A percentile compares a stretch with the other conserved stretches of the same genome.
Evolutionary conservation across 305 asterid species (phyloP).

Genomic region (Plantago coronopus): DNA sequence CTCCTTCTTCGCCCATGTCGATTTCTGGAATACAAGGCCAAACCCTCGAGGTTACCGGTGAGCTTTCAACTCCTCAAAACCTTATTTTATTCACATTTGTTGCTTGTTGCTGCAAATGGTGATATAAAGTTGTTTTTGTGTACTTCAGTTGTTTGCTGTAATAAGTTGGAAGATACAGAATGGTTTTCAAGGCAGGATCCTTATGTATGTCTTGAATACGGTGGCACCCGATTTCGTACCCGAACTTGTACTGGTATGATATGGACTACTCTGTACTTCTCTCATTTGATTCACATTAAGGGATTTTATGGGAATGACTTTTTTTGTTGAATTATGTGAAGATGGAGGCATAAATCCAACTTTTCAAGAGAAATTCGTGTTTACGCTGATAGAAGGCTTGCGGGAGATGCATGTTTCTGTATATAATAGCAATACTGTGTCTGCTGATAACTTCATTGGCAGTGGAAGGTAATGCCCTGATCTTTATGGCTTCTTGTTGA

Average conservation of each 20-base stretch:
- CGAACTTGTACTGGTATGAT: conserved; percentile 80
- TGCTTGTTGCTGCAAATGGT: background rate
- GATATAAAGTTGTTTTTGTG: background rate
- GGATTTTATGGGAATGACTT: background rate
- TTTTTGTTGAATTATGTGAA: conserved; percentile 28
- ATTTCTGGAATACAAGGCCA: conserved; percentile 79
- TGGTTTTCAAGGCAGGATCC: conserved; percentile 99
- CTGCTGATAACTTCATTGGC: conserved; percentile 79
- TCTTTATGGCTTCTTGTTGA: background rate
- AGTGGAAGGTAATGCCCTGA: conserved; percentile 59
- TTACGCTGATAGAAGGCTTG: conserved; percentile 75
- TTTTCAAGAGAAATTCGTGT: conserved; percentile 87
- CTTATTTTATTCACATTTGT: background rate
- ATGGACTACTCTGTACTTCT: background rate
- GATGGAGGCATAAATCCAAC: conserved; percentile 93
- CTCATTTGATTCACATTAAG: background rate
- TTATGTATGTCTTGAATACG: conserved; percentile 82
- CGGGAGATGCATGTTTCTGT: conserved; percentile 59
- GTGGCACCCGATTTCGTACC: conserved; percentile 62
- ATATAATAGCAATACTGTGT: conserved; percentile 87
- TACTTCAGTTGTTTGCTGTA: conserved; percentile 71
- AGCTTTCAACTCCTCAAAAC: background rate
- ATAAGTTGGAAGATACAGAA: conserved; percentile 73
- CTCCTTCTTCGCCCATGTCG: conserved; percentile 47
- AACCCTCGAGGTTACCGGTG: conserved; percentile 81